phyloP scores from a whole-genome alignment of 805 yeast species.

The Teunomyces aglyptinius region DNA sequence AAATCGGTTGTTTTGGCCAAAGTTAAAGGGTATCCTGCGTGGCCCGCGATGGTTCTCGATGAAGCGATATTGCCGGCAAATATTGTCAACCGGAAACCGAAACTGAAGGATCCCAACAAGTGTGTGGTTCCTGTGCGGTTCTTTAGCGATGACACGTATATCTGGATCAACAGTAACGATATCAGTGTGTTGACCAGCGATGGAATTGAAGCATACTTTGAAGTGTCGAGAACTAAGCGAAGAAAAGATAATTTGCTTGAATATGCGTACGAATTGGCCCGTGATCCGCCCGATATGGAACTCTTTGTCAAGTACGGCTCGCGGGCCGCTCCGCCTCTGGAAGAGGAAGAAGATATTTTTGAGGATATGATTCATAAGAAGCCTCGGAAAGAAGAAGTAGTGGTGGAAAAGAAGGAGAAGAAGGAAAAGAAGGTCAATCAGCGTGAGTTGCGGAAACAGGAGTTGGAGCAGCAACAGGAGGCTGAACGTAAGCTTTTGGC shows the following conservation, averaged over 20 bases:
- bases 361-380: conserved; percentile 15
- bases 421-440: conserved; percentile 7
- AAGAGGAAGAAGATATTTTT: conserved; percentile 14
- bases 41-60: conserved; percentile 86
- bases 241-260: conserved; percentile 45
- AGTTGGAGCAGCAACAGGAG: conserved; percentile 9
- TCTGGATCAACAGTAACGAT: conserved; percentile 60
- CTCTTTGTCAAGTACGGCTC: conserved; percentile 41
- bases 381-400: conserved; percentile 3
- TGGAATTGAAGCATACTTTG: conserved; percentile 40
- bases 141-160: conserved; percentile 69
- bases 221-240: conserved; percentile 20
- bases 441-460: conserved; percentile 17
- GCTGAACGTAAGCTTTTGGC: conserved; percentile 12
- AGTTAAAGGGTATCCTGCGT: conserved; percentile 82
- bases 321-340: conserved; percentile 41
- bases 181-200: conserved; percentile 44
- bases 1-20: conserved; percentile 56
- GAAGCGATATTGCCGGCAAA: conserved; percentile 57
- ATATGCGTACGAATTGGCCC: conserved; percentile 54
- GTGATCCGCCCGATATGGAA: conserved; percentile 43
- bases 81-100: conserved; percentile 52
- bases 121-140: conserved; percentile 56
- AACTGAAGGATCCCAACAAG: conserved; percentile 15
- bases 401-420: not conserved